Evolutionary conservation across 352 stramenopile species (phyloP), one percentile per base, ranked within the genome.

Genomic region (Globisporangium sylvaticum): DNA sequence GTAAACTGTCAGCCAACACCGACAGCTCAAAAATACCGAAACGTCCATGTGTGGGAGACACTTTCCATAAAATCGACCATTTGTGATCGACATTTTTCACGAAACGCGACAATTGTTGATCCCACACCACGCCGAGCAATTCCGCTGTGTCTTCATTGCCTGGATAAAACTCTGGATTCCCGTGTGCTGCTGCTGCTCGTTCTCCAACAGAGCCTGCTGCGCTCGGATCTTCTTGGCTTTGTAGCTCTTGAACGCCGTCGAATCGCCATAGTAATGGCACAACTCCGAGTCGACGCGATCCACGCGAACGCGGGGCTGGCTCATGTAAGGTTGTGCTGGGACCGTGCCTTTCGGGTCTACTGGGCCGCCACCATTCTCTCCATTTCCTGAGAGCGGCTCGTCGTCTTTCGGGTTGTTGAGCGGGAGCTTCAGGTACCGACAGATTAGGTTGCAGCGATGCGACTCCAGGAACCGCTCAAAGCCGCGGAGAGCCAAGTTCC

Each of bases 391-490:
- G 18, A 58, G 8, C 5, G 64, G 32, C 29, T 57, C 62, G 12
- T 79, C 71, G 24, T 91, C 81, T 64, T 89, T 90, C 1, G 79
- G 78, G 57, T 92, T 92, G 31, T 80, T 88, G 27, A 91, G 72
- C 27, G 83, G 81, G 20, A 92, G 72, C 60, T 89, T 90, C 29
- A 92, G 69, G 65, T 92, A 92, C 22, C 81, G 71, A 71, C 84
- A 92, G 69, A 95, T 94, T 3, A 81, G 73, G 37, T 95, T 95
- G 73, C 88, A 95, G 31, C 84, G 79, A 63, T 95, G 88, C 0
- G 85, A 91, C 4, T 63, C 81, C 50, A 93, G 58, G 42, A 95
- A 95, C 31, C 81, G 79, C 48, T 88, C 74, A 68, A 95, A 90
- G 18, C 87, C 87, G 27, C 81, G 80, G 1, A 88, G 44, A 5